Base-by-base conservation (phyloP, 345 rosid genomes). In the Citrus sp. region DNA sequence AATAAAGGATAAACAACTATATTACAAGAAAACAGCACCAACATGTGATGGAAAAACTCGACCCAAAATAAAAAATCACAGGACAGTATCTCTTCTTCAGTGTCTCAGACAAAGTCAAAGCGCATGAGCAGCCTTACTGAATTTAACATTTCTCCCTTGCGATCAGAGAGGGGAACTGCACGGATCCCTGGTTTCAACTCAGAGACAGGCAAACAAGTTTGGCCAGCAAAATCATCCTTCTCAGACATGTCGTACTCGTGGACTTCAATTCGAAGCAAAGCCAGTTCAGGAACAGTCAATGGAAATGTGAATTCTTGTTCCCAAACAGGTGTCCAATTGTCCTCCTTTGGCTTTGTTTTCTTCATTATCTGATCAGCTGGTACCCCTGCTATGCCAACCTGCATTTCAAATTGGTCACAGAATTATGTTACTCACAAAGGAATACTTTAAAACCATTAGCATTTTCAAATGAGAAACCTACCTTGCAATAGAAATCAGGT, bases 321-420 rank as follows among this genome's bases (percentile, higher is more conserved):
- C 87, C 87, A 86, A 62, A 70, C 83, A 21, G 87, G 89, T 40
- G 76, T 78, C 87, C 89, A 86, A n/a, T 82, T 70, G 79, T 86
- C 87, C 81, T 86, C 89, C 35, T 76, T 49, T 21, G 75, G 61
- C 73, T 70, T 84, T 0, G 89, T 86, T 78, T 80, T 86, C 85
- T 81, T 84, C 89, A 80, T 86, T 40, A 74, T 22, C 0, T 32
- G 40, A 69, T 86, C 89, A n/a, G 87, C 85, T 38, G 78, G 82
- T 46, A 86, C 87, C 32, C 89, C 87, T 9, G 85, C 89, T 78
- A 86, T 82, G 32, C 87, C 87, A 37, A 86, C 77, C 89, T 86
- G 82, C 77, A 40, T 8, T 18, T 58, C 38, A 25, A 34, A 60
- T 60, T 8, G 38, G 18, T 34, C 5, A 10, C 2, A 16, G 9